phyloP scores from a whole-genome alignment of 106 monocot genomes.

The Allium cepa region DNA sequence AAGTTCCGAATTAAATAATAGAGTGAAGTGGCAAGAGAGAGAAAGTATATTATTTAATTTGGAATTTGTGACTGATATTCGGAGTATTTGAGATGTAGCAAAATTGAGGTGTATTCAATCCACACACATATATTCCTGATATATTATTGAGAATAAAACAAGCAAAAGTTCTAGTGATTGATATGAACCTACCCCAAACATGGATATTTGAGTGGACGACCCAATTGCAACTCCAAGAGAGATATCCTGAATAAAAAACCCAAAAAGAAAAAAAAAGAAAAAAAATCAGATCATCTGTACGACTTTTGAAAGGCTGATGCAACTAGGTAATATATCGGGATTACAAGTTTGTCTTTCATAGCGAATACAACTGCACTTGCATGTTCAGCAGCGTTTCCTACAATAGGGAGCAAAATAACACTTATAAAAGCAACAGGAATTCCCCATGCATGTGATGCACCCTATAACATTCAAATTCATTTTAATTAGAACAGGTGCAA shows the following conservation, averaged over 20 bases:
- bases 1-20: too few relatives aligned
- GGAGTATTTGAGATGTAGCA: not conserved
- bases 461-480: slow-evolving; percentile 22
- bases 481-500: not conserved
- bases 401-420: slow-evolving; percentile 67
- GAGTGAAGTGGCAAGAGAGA: too few relatives aligned
- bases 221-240: slow-evolving; percentile 81
- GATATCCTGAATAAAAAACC: slow-evolving; percentile 42
- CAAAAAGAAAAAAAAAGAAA: not conserved
- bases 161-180: not conserved
- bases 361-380: slow-evolving; percentile 78
- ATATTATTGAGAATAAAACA: too few relatives aligned
- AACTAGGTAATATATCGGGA: not conserved
- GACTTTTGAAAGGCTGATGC: not conserved
- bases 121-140: not conserved
- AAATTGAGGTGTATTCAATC: not conserved
- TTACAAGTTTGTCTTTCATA: slow-evolving; percentile 76
- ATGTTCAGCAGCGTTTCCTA: slow-evolving; percentile 84
- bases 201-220: slow-evolving; percentile 82
- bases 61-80: not conserved
- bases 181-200: slow-evolving; percentile 56
- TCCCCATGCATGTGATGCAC: slow-evolving; percentile 51
- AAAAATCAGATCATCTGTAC: too few relatives aligned
- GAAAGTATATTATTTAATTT: not conserved
- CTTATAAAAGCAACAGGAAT: slow-evolving; percentile 76